These are phyloP conservation scores for Hymenoscyphus linearis DNA, from an alignment of 2,329 filamentous ascomycete species.

Conservation along the genomic window DNA sequence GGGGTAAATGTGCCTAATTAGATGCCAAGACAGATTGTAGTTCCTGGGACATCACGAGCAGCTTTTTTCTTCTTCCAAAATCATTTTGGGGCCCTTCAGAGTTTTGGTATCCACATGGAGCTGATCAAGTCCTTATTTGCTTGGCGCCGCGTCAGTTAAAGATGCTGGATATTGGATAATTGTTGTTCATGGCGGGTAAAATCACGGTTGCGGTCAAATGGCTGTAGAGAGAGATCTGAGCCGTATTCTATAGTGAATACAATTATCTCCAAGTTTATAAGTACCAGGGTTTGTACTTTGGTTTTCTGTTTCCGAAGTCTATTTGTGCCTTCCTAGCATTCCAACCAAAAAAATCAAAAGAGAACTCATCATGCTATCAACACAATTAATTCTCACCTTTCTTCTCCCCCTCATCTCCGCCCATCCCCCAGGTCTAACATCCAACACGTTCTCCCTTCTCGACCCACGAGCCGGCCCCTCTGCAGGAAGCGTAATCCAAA, in stretches of 20 bases:
- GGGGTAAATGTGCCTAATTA: not conserved
- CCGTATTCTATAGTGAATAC: not conserved
- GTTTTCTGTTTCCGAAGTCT: not conserved
- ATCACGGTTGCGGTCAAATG: not conserved
- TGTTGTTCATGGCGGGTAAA: not conserved
- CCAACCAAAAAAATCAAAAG: not conserved
- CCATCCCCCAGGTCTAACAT: not conserved
- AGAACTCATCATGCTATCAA: not conserved
- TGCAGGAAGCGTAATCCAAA: slow-evolving; percentile 6
- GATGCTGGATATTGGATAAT: not conserved
- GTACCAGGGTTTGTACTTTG: not conserved
- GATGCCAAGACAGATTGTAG: not conserved
- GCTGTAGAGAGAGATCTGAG: not conserved
- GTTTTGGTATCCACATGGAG: not conserved
- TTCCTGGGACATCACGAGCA: not conserved
- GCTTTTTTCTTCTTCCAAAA: not conserved
- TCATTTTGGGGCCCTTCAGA: not conserved
- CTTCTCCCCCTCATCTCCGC: not conserved
- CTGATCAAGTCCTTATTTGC: not conserved
- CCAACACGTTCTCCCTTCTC: not conserved
- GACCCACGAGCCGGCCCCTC: slow-evolving; percentile 3
- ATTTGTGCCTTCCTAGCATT: not conserved
- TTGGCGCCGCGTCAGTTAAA: not conserved
- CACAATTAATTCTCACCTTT: not conserved
- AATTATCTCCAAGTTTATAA: not conserved